phyloP scores from a whole-genome alignment of 306 rosid genomes.

The Albizia julibrissin region DNA sequence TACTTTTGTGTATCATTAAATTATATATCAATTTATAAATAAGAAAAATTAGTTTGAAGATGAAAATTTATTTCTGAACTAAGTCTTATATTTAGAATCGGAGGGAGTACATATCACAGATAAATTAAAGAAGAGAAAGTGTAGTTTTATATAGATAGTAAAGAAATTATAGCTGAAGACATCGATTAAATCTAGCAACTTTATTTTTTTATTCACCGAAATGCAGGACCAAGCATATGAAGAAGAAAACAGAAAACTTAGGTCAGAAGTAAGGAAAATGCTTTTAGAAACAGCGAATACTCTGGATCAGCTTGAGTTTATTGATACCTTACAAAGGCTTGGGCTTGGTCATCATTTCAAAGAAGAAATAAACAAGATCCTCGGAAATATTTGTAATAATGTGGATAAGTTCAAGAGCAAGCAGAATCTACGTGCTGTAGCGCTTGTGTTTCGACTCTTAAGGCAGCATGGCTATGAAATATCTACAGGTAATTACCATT shows the following conservation, averaged over 20 bases:
- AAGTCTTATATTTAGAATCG: no score
- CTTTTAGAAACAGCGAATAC: slow-evolving; percentile 12
- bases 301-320: slow-evolving; percentile 30
- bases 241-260: background rate
- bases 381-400: background rate
- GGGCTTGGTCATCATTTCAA: slow-evolving; percentile 47
- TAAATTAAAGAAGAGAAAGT: no score
- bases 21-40: no score
- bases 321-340: slow-evolving; percentile 41
- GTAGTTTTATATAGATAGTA: no score
- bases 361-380: slow-evolving; percentile 10
- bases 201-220: background rate
- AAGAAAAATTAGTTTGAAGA: no score
- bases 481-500: background rate
- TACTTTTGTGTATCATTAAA: no score
- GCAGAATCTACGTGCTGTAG: background rate
- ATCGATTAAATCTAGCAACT: no score
- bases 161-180: background rate
- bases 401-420: background rate
- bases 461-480: background rate
- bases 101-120: no score
- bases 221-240: slow-evolving; percentile 19
- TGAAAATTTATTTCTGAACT: no score
- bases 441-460: background rate
- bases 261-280: slow-evolving; percentile 23